These are phyloP conservation scores for Colletotrichum sp. DNA, from an alignment of 2,329 filamentous ascomycete species.

Conservation along the genomic window DNA sequence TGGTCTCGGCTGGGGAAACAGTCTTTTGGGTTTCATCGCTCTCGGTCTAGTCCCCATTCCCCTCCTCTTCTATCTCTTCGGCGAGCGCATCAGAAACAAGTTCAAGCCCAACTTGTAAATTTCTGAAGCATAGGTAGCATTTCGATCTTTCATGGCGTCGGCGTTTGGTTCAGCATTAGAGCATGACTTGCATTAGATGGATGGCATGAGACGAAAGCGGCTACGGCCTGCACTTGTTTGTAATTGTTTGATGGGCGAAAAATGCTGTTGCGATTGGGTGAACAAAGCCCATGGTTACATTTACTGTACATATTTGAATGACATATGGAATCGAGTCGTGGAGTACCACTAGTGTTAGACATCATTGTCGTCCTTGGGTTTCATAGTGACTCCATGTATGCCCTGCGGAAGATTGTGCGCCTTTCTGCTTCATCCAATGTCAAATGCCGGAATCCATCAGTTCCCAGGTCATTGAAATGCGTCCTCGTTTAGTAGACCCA, in stretches of 20 bases:
- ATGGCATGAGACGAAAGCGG: not conserved
- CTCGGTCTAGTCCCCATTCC: conserved; percentile 41
- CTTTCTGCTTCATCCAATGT: not conserved
- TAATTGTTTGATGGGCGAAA: not conserved
- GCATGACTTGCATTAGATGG: not conserved
- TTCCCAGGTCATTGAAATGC: not conserved
- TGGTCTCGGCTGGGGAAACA: conserved; percentile 48
- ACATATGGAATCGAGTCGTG: not conserved
- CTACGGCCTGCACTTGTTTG: not conserved
- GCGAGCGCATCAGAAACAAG: conserved; percentile 36
- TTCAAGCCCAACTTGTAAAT: conserved; percentile 11
- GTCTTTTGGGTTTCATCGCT: conserved; percentile 42
- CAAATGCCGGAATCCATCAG: not conserved
- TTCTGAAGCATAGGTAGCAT: not conserved
- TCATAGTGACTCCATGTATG: not conserved
- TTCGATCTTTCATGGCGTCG: not conserved
- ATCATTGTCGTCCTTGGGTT: rapidly evolving
- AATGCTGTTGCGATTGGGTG: not conserved
- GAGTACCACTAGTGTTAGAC: not conserved
- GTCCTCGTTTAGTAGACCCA: conserved; percentile 14
- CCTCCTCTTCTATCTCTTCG: conserved; percentile 40
- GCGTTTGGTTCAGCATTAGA: not conserved
- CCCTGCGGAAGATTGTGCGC: not conserved
- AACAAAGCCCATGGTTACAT: not conserved
- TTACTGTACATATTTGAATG: not conserved